These are phyloP conservation scores for Cotoneaster glaucophyllus DNA, from an alignment of 306 rosid genomes.

Conservation along the genomic window DNA sequence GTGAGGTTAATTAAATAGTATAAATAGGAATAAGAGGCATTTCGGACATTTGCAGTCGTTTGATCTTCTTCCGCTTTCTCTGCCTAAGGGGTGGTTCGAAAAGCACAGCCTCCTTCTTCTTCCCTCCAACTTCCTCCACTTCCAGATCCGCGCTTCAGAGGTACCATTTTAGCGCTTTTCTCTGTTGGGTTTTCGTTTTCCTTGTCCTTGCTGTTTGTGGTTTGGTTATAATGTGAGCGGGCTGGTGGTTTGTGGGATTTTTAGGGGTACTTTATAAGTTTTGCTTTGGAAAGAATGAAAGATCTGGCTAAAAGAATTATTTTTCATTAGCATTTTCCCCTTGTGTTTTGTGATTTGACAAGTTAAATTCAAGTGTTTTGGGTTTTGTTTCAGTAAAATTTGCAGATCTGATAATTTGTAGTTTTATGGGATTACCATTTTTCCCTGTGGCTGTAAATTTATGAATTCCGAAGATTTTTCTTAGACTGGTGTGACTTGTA, in stretches of 20 bases:
- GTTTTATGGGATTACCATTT: neutral
- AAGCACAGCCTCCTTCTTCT: neutral
- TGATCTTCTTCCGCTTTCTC: neutral
- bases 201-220: too few relatives aligned
- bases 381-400: neutral
- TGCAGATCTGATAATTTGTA: neutral
- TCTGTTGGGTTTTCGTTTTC: neutral
- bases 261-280: neutral
- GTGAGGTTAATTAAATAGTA: conserved; percentile 3
- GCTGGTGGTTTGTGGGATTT: conserved; percentile 18
- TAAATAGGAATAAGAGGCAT: conserved; percentile 18
- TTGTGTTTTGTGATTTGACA: neutral
- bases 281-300: neutral
- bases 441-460: neutral
- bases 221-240: conserved; percentile 8
- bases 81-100: conserved; percentile 9
- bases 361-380: neutral
- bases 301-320: neutral
- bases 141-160: conserved; percentile 18
- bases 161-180: neutral
- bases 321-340: neutral
- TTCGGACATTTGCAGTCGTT: neutral
- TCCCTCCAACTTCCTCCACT: neutral
- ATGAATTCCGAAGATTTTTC: neutral
- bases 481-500: neutral